These are phyloP conservation scores for Diaporthe eres DNA, from an alignment of 2,329 filamentous ascomycete species.

Conservation along the genomic window DNA sequence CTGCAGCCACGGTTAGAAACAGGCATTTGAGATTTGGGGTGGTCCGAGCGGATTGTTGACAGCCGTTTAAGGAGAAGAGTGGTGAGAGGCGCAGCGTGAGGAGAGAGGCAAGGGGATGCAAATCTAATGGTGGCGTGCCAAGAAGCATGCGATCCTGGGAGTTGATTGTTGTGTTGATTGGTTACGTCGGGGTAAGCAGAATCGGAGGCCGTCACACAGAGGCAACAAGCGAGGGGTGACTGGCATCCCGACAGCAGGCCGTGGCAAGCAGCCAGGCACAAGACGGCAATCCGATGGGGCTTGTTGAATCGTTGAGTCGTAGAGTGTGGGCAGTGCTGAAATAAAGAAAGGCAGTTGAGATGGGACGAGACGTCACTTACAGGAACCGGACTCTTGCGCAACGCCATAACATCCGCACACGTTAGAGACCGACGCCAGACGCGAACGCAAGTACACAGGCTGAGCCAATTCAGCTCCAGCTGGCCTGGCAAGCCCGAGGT, in stretches of 20 bases:
- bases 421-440: conserved; percentile 26
- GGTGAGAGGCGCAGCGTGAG: conserved; percentile 12
- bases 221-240: neutral
- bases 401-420: conserved; percentile 40
- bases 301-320: conserved; percentile 14
- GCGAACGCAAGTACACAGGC: conserved; percentile 8
- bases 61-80: neutral
- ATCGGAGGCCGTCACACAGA: conserved; percentile 20
- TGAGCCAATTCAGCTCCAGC: conserved; percentile 6
- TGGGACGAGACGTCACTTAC: conserved; percentile 41
- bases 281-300: conserved; percentile 26
- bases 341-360: conserved; percentile 24
- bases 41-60: neutral
- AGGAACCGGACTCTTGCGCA: conserved; percentile 40
- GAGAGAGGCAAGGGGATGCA: conserved; percentile 28
- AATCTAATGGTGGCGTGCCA: conserved; percentile 27
- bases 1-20: conserved; percentile 35
- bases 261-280: conserved; percentile 11
- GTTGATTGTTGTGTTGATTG: conserved; percentile 14
- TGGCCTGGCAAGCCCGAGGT: neutral
- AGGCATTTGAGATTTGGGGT: conserved; percentile 29
- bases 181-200: conserved; percentile 15
- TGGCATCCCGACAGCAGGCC: neutral
- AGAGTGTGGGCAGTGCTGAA: conserved; percentile 11
- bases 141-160: conserved; percentile 19